Evolutionary conservation across 2,329 filamentous ascomycete genomes (phyloP).

Genomic region (Periconia macrospinosa): DNA sequence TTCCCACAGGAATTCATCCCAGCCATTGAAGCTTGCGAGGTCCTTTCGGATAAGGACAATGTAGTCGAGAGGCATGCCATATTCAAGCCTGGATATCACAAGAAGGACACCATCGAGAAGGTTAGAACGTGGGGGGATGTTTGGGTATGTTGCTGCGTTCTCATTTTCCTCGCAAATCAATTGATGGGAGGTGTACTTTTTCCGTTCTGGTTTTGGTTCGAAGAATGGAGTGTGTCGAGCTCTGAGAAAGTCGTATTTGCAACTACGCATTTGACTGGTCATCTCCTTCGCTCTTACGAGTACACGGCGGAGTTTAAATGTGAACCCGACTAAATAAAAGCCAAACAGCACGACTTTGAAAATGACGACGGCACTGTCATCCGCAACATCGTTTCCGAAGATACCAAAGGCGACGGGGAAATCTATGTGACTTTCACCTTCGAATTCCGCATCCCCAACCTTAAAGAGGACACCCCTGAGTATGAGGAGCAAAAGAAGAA

Average conservation of each 20-base stretch:
- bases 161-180: no score
- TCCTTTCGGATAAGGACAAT: constrained; percentile 43
- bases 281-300: no score
- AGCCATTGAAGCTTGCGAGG: constrained; percentile 45
- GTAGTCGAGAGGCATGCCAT: constrained; percentile 41
- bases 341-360: constrained; percentile 48
- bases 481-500: constrained; percentile 27
- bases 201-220: no score
- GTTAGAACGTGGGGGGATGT: constrained; percentile 42
- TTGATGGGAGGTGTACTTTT: no score
- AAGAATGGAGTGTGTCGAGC: no score
- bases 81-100: constrained; percentile 42
- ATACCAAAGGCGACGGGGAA: constrained; percentile 36
- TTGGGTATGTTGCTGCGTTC: constrained; percentile 39
- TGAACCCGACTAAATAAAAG: no score
- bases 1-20: constrained; percentile 51
- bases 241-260: no score
- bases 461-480: constrained; percentile 41
- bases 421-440: constrained; percentile 53
- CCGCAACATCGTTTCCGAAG: constrained; percentile 49
- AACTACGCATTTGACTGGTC: no score
- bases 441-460: constrained; percentile 42
- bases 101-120: constrained; percentile 39
- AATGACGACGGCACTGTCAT: constrained; percentile 48
- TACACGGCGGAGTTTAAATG: not conserved